Base-by-base conservation (phyloP, 179 eudicot species). In the Corrigiola litoralis region DNA sequence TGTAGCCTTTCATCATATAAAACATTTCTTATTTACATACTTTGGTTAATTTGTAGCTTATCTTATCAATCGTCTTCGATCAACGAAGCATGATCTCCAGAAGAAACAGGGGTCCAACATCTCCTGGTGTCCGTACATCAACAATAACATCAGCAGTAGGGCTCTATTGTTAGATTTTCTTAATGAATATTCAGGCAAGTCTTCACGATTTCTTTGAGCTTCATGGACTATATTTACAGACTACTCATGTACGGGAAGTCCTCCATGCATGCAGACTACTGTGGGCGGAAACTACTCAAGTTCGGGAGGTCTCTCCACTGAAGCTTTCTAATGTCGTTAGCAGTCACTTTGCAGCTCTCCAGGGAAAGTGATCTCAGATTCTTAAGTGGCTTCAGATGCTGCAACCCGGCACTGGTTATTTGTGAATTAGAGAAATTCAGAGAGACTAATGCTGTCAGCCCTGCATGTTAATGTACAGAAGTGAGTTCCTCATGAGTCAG, bases 261-360 rank as follows among this genome's bases (percentile, higher is more conserved):
- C 49, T 20, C 32, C 29, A 28, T 8, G 45, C 33, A 27, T 21
- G 40, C 8, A 13, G 16, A 33, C 33, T 71, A 82, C 52, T 79
- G 73, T 1, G 92, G 96, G 63, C 92, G 82, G 56, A 73, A 84
- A 70, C 58, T 80, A 31, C 84, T 72, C 66, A 88, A 78, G 61
- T 82, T 75, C 6, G 89, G 92, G 58, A 85, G 87, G 41, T 82
- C 67, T 24, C 63, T 58, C 0, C 80, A 59, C 59, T 80, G 89
- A 60, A 88, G 96, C 65, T 75, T 80, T 78, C 62, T 75, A 7
- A 88, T 80, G 67, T 88, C 92, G 33, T 53, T 66, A n/a, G 85
- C 87, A 52, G 86, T 82, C 51, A 88, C 92, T 76, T 77, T 82
- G 80, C 89, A 84, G 51, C 83, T 79, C 56, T 86, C 87, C 82